phyloP scores from a whole-genome alignment of 306 rosid species.

The Malus sieversii region DNA sequence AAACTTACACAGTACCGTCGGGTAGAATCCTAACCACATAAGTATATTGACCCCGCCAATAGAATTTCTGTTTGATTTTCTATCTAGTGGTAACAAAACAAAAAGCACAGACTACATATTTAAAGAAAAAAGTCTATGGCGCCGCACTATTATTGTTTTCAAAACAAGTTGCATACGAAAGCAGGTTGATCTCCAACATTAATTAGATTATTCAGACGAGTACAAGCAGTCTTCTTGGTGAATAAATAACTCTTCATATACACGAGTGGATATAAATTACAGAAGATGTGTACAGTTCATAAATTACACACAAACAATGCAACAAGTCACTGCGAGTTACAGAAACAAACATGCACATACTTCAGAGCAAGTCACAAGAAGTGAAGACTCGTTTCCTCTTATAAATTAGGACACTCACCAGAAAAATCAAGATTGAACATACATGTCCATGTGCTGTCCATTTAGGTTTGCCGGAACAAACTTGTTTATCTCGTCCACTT shows the following conservation, averaged over 20 bases:
- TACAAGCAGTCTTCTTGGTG: neutral
- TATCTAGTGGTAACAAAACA: neutral
- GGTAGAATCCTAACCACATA: neutral
- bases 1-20: neutral
- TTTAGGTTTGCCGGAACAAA: conserved; percentile 15
- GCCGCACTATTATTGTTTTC: neutral
- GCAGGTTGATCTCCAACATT: neutral
- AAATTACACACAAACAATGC: conserved; percentile 49
- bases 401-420: conserved; percentile 44
- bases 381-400: conserved; percentile 33
- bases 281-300: conserved; percentile 40
- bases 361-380: conserved; percentile 24
- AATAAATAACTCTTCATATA: conserved; percentile 14
- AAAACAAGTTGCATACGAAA: neutral
- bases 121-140: neutral
- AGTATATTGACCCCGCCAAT: neutral
- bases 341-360: conserved; percentile 29
- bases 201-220: conserved; percentile 1
- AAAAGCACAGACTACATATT: neutral
- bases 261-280: conserved; percentile 43
- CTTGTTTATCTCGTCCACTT: conserved; percentile 27
- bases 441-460: conserved; percentile 42
- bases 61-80: neutral
- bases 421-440: conserved; percentile 33
- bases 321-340: conserved; percentile 42